phyloP scores from a whole-genome alignment of 1,284 basidiomycete genomes.

The Fomitopsis betulina region DNA sequence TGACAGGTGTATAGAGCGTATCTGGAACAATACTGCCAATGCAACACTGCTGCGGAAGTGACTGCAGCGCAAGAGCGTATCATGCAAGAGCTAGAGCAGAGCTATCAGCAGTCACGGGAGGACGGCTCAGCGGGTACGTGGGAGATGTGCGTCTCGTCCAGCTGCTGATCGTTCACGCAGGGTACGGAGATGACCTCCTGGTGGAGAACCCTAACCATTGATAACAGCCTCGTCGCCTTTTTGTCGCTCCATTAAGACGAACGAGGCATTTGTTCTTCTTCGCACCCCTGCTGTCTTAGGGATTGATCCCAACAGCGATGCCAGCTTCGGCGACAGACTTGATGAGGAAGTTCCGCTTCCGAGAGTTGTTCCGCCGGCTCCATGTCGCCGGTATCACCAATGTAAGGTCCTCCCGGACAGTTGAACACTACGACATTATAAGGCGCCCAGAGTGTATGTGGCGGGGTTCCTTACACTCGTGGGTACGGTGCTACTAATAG shows the following conservation, averaged over 20 bases:
- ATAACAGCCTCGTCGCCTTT: not conserved
- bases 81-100: slow-evolving; percentile 69
- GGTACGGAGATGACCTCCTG: slow-evolving; percentile 8
- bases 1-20: slow-evolving; percentile 40
- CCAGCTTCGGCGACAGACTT: not conserved
- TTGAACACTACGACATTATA: too few species aligned
- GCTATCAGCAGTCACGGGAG: slow-evolving; percentile 43
- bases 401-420: not conserved
- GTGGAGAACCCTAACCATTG: slow-evolving; percentile 7
- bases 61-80: slow-evolving; percentile 65
- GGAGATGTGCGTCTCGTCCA: not conserved
- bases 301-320: not conserved
- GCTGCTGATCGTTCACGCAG: not conserved
- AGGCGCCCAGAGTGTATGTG: too few species aligned
- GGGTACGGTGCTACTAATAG: too few species aligned
- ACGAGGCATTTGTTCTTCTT: too few species aligned
- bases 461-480: too few species aligned
- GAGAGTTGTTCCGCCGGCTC: not conserved
- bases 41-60: slow-evolving; percentile 62
- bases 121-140: not conserved
- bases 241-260: not conserved
- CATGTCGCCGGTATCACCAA: not conserved
- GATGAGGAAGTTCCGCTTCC: not conserved
- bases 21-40: slow-evolving; percentile 71
- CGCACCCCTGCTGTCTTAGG: not conserved